A percentile compares a stretch with the other conserved stretches of the same genome.
Conservation (phyloP, 2,329 filamentous ascomycete genomes). For the Paecilomyces sp. region DNA sequence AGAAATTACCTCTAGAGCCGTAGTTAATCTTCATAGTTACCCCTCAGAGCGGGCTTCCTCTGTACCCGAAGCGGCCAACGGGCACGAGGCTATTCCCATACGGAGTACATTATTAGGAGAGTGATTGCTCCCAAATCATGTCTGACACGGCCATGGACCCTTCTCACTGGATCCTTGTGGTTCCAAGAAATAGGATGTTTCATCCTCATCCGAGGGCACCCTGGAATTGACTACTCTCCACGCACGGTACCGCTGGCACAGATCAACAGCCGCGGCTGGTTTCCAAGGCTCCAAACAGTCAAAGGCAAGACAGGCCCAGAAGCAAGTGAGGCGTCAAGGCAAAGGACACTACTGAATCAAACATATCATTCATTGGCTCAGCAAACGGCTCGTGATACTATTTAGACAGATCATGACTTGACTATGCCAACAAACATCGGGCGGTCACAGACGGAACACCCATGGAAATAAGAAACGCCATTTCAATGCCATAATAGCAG, state of each 20-base stretch:
- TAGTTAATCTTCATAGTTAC: neutral
- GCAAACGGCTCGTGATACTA: neutral
- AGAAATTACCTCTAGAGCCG: neutral
- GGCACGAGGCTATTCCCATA: neutral
- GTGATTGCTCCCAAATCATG: neutral
- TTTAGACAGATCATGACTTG: conserved; percentile 1
- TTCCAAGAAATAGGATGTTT: neutral
- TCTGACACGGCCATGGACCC: neutral
- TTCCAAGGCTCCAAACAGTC: neutral
- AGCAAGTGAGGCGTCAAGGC: neutral
- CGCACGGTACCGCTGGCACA: neutral
- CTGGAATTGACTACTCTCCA: neutral
- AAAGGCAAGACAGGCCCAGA: neutral
- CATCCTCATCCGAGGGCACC: neutral
- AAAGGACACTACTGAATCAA: neutral
- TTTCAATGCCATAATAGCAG: conserved; percentile 8
- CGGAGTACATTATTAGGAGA: neutral
- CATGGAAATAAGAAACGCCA: conserved; percentile 6
- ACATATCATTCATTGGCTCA: neutral
- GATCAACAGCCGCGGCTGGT: neutral
- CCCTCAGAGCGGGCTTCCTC: neutral
- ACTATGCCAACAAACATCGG: conserved; percentile 1
- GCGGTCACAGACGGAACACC: neutral
- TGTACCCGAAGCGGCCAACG: neutral
- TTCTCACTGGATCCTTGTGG: neutral